Conservation (phyloP, 2,329 filamentous ascomycete genomes). For the Curvularia lunata region DNA sequence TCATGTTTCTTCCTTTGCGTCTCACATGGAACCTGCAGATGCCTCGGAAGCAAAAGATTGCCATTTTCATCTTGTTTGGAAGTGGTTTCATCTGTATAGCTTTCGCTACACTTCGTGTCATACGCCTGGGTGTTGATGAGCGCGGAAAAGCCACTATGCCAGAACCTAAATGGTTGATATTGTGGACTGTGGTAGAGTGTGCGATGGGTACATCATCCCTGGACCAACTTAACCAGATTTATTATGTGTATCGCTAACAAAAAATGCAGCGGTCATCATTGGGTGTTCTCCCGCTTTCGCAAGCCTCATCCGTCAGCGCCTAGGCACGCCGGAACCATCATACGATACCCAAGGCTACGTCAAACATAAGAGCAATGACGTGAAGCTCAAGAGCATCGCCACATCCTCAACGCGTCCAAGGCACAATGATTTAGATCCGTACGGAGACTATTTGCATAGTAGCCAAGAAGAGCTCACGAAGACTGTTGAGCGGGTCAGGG, state of each 20-base stretch:
- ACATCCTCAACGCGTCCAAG: slow-evolving; percentile 3
- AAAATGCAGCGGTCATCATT: slow-evolving; percentile 23
- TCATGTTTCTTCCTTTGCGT: slow-evolving; percentile 47
- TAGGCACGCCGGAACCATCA: slow-evolving; percentile 10
- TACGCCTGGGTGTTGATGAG: slow-evolving; percentile 40
- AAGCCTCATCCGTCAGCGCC: slow-evolving; percentile 17
- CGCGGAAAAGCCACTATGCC: slow-evolving; percentile 28
- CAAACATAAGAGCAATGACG: slow-evolving; percentile 11
- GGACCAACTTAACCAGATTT: no score
- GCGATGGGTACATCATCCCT: slow-evolving; percentile 34
- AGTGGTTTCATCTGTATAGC: slow-evolving; percentile 24
- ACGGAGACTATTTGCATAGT: slow-evolving; percentile 15
- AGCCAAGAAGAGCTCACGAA: slow-evolving; percentile 24
- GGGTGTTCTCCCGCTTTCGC: slow-evolving; percentile 17
- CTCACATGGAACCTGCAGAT: slow-evolving; percentile 49
- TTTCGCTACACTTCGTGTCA: slow-evolving; percentile 33
- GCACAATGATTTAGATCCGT: neutral
- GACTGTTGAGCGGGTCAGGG: slow-evolving; percentile 8
- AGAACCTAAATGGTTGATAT: slow-evolving; percentile 42
- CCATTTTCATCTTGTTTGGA: slow-evolving; percentile 38
- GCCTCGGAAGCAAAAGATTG: slow-evolving; percentile 40
- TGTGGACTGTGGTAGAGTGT: slow-evolving; percentile 46
- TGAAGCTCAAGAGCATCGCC: slow-evolving; percentile 17
- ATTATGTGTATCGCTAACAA: neutral
- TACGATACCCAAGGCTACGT: slow-evolving; percentile 19